Evolutionary conservation across 192 early-diverging fungal genomes (phyloP), one percentile per base, ranked within the genome.

Genomic region (Spizellomyces sp.): DNA sequence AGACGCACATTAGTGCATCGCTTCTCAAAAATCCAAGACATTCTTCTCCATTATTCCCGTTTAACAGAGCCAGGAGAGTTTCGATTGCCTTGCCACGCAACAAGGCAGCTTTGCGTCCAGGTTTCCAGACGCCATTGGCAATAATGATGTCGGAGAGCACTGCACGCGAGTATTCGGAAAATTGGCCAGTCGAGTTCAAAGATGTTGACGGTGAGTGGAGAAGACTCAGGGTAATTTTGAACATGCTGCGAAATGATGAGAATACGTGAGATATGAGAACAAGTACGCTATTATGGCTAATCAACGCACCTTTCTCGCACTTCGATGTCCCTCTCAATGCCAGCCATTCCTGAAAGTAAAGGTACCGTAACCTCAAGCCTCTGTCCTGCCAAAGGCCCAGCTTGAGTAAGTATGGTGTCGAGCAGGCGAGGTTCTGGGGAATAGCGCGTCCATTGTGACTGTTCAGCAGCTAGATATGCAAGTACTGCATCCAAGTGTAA

Each of bases 391-490:
- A 57, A 36, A 7, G 58, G 42, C 10, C 76, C 77, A 12, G 79
- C 52, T 62, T 69, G 65, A 10, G 58, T 19, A 22, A 81, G 12
- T 4, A 85, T 36, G 12, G 69, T 79, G 12, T 76, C 54, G 59
- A 83, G 45, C 19, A 81, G 63, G 4, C 75, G 70, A 15, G 69
- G 56, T 46, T 87, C 84, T 8, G 78, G 54, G 15, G 80, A 82
- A 67, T 82, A 69, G 9, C 75, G 74, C 15, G 75, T 86, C 85
- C 85, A 87, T 62, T 50, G 15, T 21, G 48, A 9, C 1, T 66
- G 56, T 3, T 62, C 48, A 0, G 17, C 46, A 15, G 57, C 36
- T 8, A 78, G 62, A 12, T 14, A 15, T 9, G 10, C 17, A 9
- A 80, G 17, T 22, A 65, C 44, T 7, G 6, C 12, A 4, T 64